Percentiles rank a stretch among this genome's conserved stretches.
These are phyloP conservation scores for Paxillus involutus DNA, from an alignment of 768 basidiomycete genomes.

Conservation along the genomic window DNA sequence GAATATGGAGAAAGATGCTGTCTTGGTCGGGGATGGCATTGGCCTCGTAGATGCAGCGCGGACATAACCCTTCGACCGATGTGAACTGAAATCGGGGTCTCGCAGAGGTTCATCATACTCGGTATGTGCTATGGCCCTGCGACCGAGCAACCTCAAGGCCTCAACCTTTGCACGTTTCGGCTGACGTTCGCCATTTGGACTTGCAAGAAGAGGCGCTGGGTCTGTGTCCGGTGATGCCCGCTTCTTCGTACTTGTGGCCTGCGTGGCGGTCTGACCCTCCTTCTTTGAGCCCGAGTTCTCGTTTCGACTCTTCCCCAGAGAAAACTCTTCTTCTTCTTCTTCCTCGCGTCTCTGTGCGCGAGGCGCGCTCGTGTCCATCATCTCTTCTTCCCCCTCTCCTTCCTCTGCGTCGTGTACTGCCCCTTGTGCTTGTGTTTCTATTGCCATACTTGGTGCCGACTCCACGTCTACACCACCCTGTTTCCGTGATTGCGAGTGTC, in stretches of 20 bases:
- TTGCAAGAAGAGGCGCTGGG: conserved; percentile 7
- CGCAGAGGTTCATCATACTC: conserved; percentile 23
- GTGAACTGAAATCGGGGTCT: conserved; percentile 12
- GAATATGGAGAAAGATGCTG: conserved; percentile 8
- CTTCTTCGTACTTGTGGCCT: conserved; percentile 24
- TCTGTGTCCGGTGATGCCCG: conserved; percentile 29
- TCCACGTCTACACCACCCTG: neutral
- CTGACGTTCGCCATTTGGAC: conserved; percentile 13
- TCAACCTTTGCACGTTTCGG: conserved; percentile 29
- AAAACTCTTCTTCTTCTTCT: conserved; percentile 31
- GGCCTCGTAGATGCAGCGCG: conserved; percentile 27
- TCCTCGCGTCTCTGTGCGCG: conserved; percentile 3
- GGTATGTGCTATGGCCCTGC: conserved; percentile 4
- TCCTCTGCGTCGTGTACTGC: neutral
- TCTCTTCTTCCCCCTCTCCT: neutral
- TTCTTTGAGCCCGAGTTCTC: too few relatives aligned
- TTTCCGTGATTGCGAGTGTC: neutral
- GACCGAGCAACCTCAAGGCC: conserved; percentile 11
- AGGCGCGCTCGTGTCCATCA: neutral
- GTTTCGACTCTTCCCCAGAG: conserved; percentile 2
- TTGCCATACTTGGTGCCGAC: neutral
- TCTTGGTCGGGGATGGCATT: conserved; percentile 14
- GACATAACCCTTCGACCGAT: neutral
- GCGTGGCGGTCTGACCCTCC: neutral
- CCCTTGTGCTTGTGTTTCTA: neutral